Base-by-base conservation (phyloP, 305 asterid species). In the Plantago coronopus region DNA sequence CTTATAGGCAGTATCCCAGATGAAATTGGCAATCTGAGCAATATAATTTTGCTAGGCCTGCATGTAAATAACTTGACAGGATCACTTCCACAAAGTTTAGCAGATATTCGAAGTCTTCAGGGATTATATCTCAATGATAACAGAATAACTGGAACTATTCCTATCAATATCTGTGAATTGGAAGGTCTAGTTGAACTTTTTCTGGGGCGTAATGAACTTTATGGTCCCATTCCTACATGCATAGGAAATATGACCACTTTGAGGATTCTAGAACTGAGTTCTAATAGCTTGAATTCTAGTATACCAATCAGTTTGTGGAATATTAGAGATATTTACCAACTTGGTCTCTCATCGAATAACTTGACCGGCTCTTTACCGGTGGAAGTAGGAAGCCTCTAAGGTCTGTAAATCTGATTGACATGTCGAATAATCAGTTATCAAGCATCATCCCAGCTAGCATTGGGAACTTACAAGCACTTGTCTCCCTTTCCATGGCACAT, bases 161-260 rank as follows among this genome's bases (percentile, higher is more conserved):
- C 57, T 23, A 23, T 11, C 4, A 15, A 19, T 0, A 23, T 51
- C 2, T 56, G 61, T 18, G 27, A 56, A 12, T 11, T 56, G 2
- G 1, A 18, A 29, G 18, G 16, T 16, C 25, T 37, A 4, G 37
- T 3, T n/a, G 5, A 0, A 12, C 1, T 23, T 51, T 6, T 11
- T 34, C 37, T 29, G 17, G 0, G 13, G 4, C 7, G 17, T 34
- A 55, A 55, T 16, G 23, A 55, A 34, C 4, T 51, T 51, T 17
- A 37, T 31, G 44, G 61, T 15, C 5, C 45, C 17, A 37, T 37
- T n/a, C 61, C 44, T 37, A 9, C 56, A 68, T 51, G 57, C 48
- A 59, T 74, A 48, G 72, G 69, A 42, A 40, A 65, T 17, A 19
- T 69, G 1, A 20, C 61, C 9, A n/a, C 67, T 47, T 54, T 74